These are phyloP conservation scores for Cetradonia linearis DNA, from an alignment of 495 filamentous ascomycete species.

Conservation along the genomic window DNA sequence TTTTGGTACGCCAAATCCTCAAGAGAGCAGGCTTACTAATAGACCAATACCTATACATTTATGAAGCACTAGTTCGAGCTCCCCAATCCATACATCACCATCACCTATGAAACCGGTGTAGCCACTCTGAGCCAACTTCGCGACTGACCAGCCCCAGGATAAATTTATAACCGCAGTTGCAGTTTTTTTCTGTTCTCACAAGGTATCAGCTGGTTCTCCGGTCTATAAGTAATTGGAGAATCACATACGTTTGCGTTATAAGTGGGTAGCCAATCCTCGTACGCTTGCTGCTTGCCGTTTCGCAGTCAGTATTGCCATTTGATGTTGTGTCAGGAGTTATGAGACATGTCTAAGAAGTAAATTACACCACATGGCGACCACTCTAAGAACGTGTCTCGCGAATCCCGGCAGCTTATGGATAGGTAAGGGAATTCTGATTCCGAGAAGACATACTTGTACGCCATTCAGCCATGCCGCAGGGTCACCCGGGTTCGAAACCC, in stretches of 20 bases:
- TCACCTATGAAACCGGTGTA: background rate
- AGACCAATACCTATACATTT: background rate
- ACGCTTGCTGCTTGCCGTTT: no score
- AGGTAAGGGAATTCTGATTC: no score
- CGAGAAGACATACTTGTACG: no score
- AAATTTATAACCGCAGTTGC: background rate
- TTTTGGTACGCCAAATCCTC: background rate
- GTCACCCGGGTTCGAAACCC: background rate
- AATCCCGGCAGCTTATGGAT: no score
- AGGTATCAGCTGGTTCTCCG: background rate
- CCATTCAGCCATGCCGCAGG: background rate
- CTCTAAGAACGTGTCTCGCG: no score
- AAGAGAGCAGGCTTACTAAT: background rate
- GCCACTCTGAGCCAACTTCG: background rate
- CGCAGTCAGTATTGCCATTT: no score
- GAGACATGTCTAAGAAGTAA: no score
- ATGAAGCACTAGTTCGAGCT: background rate
- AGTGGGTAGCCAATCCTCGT: background rate
- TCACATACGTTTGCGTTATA: background rate
- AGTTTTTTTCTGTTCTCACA: background rate
- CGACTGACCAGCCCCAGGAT: background rate
- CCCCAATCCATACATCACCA: background rate
- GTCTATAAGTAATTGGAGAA: background rate
- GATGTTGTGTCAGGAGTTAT: no score
- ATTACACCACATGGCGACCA: no score